A percentile compares a stretch with the other conserved stretches of the same genome.
These are phyloP conservation scores for Colletotrichum graminicola DNA, from an alignment of 2,329 filamentous ascomycete genomes.

Conservation along the genomic window DNA sequence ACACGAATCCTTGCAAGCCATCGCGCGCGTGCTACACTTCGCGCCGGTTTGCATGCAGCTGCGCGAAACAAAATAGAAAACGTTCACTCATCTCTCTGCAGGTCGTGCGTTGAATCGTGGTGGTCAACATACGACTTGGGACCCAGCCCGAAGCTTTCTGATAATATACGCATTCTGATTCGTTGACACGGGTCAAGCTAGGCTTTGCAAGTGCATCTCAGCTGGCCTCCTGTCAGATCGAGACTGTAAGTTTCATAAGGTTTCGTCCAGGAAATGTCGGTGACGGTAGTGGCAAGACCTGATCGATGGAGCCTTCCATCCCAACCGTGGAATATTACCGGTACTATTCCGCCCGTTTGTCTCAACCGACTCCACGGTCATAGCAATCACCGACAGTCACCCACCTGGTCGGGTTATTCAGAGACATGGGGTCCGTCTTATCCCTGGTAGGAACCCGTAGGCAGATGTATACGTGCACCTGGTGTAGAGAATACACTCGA, in stretches of 20 bases:
- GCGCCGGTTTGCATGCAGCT: constrained; percentile 23
- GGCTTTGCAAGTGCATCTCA: constrained; percentile 15
- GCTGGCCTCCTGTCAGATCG: constrained; percentile 17
- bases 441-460: not conserved
- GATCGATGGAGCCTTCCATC: constrained; percentile 1
- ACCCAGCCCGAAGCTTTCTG: constrained; percentile 1
- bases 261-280: constrained; percentile 33
- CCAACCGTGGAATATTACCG: not conserved
- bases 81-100: constrained; percentile 33
- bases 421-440: not conserved
- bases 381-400: constrained; percentile 8
- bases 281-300: constrained; percentile 9
- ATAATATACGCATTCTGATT: constrained; percentile 14
- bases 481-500: not conserved
- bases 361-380: constrained; percentile 30
- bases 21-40: constrained; percentile 21
- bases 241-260: constrained; percentile 25
- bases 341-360: constrained; percentile 17
- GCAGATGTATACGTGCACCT: not conserved
- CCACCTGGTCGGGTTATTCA: constrained; percentile 19
- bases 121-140: constrained; percentile 5
- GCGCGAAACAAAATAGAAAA: constrained; percentile 25
- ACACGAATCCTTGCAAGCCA: constrained; percentile 17
- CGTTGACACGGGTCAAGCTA: constrained; percentile 5
- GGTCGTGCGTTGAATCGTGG: constrained; percentile 4